Evolutionary conservation across 768 basidiomycete genomes (phyloP).

Genomic region (Termitomyces sp.): DNA sequence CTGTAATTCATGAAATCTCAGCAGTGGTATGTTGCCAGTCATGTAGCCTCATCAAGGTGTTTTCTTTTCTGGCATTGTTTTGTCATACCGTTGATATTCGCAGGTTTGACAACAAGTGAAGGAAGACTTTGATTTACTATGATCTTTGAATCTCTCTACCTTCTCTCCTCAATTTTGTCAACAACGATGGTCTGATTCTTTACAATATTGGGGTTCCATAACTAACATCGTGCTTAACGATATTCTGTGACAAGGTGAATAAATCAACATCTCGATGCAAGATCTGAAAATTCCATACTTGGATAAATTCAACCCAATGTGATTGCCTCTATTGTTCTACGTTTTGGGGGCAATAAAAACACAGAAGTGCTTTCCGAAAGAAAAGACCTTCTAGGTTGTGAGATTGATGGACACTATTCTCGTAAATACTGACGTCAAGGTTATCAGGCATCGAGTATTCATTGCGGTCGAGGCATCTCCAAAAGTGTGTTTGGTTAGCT

Average conservation of each 20-base stretch:
- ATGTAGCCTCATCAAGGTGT: no score
- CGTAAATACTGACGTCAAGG: not conserved
- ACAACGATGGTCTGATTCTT: slow-evolving; percentile 11
- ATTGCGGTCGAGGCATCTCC: slow-evolving; percentile 14
- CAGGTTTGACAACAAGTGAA: no score
- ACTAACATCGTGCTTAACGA: slow-evolving; percentile 9
- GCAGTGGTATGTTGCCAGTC: no score
- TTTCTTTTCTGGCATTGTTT: no score
- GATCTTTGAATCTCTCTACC: slow-evolving; percentile 8
- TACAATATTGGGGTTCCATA: slow-evolving; percentile 16
- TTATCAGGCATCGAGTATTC: slow-evolving; percentile 15
- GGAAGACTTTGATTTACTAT: slow-evolving; percentile 1
- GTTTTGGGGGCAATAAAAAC: slow-evolving; percentile 21
- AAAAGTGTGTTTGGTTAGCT: slow-evolving; percentile 8
- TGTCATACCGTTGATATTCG: no score
- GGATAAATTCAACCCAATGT: slow-evolving; percentile 3
- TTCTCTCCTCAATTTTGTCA: slow-evolving; percentile 9
- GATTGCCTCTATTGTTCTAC: slow-evolving; percentile 20
- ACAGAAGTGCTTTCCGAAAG: slow-evolving; percentile 19
- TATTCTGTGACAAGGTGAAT: not conserved
- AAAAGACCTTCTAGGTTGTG: slow-evolving; percentile 14
- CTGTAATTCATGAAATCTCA: no score
- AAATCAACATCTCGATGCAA: slow-evolving; percentile 1
- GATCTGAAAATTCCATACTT: slow-evolving; percentile 7
- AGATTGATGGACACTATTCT: not conserved